A percentile compares a stretch with the other conserved stretches of the same genome.
phyloP scores from a whole-genome alignment of 176 grass and related monocot genomes.

The Carex cristatella region DNA sequence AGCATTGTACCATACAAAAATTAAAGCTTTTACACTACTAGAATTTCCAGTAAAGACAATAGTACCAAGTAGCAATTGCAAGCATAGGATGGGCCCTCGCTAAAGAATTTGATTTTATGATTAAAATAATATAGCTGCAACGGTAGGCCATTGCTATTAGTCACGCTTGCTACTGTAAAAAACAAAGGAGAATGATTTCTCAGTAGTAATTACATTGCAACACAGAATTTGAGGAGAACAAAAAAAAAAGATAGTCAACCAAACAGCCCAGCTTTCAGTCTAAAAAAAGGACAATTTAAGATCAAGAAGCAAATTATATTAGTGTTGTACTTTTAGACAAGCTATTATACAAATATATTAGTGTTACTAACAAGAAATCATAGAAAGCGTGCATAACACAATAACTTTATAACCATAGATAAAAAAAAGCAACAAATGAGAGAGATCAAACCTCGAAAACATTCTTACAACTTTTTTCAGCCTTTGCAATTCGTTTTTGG shows the following conservation, averaged over 20 bases:
- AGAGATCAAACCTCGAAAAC: conserved; percentile 58
- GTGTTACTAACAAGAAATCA: neutral
- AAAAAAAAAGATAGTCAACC: neutral
- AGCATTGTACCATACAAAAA: too few species aligned
- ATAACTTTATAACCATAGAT: neutral
- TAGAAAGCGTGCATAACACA: neutral
- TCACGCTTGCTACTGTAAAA: too few species aligned
- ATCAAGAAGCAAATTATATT: neutral
- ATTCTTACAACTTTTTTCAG: conserved; percentile 57
- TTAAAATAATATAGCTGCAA: too few species aligned
- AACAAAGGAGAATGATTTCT: neutral
- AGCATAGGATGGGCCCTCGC: too few species aligned
- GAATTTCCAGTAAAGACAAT: too few species aligned
- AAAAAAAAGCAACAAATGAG: conserved; percentile 14
- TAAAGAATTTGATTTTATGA: too few species aligned
- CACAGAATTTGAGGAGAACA: neutral
- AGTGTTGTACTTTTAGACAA: neutral
- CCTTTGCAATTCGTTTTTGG: conserved; percentile 58
- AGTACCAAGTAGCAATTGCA: too few species aligned
- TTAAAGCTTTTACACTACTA: too few species aligned
- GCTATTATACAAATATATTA: neutral
- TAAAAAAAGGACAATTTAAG: neutral
- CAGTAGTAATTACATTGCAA: neutral
- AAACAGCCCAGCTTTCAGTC: neutral
- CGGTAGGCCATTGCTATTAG: too few species aligned